Base-by-base conservation (phyloP, 805 yeast species). In the Kodamaea neixiangensis region DNA sequence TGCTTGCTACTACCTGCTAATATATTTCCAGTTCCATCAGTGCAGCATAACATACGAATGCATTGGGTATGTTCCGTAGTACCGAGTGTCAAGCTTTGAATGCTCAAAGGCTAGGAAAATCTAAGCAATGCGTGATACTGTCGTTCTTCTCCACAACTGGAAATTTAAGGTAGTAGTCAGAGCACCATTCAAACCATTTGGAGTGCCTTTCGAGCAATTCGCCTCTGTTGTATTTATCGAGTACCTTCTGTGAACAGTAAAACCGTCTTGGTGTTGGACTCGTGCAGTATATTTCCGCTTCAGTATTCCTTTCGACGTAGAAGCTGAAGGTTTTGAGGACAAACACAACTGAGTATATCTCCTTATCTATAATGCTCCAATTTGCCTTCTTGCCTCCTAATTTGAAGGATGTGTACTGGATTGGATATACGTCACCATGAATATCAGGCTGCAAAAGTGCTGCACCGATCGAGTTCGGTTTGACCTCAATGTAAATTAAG, bases 151-250 rank as follows among this genome's bases (percentile, higher is more conserved):
- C 34, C 5, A 41, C 15, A 20, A n/a, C 34, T 4, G 44, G 44
- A 21, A 41, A 41, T 5, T 25, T 15, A n/a, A 41, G 33, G 11
- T 21, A 18, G n/a, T 41, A 41, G 15, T 10, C 29, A 41, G 34
- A 29, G 22, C 33, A 11, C 29, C 18, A 22, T 41, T 41, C 44
- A 20, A 41, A 41, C 44, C 44, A 41, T 22, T 21, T 41, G 19
- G 34, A 13, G 19, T 17, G 44, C 10, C 33, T 19, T 21, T 41
- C 34, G 10, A 19, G 29, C 18, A 41, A 15, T 20, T 41, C 34
- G 11, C 44, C 44, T 19, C 5, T 20, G 18, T 21, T 22, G 13
- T 41, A 41, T 10, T 13, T 19, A 3, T 22, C 19, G 2, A 21
- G 3, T 5, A 14, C 22, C 5, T 41, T 14, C 5, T 29, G 11